Percentiles rank a stretch among this genome's conserved stretches.
Evolutionary conservation across 1,284 basidiomycete genomes (phyloP).

Genomic region (Phellopilus nigrolimitatus): DNA sequence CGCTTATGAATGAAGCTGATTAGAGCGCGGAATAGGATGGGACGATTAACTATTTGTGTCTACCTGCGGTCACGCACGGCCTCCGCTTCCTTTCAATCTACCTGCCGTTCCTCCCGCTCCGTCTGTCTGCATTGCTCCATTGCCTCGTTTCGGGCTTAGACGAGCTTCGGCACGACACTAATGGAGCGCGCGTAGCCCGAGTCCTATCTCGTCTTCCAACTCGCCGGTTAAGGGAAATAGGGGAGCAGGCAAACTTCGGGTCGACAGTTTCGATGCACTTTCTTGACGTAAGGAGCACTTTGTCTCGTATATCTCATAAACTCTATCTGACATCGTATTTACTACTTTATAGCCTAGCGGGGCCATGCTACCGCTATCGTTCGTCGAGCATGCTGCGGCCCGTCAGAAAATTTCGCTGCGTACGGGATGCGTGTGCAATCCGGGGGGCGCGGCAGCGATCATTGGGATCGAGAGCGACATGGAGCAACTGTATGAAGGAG

Average conservation of each 20-base stretch:
- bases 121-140: slow-evolving; percentile 58
- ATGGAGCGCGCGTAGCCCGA: slow-evolving; percentile 51
- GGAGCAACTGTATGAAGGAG: slow-evolving; percentile 53
- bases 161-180: slow-evolving; percentile 52
- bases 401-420: slow-evolving; percentile 63
- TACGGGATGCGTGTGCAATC: slow-evolving; percentile 83
- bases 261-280: slow-evolving; percentile 62
- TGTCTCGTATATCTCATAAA: slow-evolving; percentile 10
- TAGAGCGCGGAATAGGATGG: slow-evolving; percentile 54
- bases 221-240: slow-evolving; percentile 47
- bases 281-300: slow-evolving; percentile 47
- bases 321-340: slow-evolving; percentile 18
- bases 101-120: slow-evolving; percentile 68
- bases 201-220: slow-evolving; percentile 57
- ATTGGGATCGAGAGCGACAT: slow-evolving; percentile 66
- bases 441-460: slow-evolving; percentile 69
- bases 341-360: slow-evolving; percentile 47
- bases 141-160: slow-evolving; percentile 50
- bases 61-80: slow-evolving; percentile 72
- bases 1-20: slow-evolving; percentile 14
- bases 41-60: slow-evolving; percentile 73
- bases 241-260: slow-evolving; percentile 63
- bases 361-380: slow-evolving; percentile 61
- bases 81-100: slow-evolving; percentile 71
- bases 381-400: slow-evolving; percentile 65